Evolutionary conservation across 192 early-diverging fungal genomes (phyloP).

Genomic region (Thamnidium elegans): DNA sequence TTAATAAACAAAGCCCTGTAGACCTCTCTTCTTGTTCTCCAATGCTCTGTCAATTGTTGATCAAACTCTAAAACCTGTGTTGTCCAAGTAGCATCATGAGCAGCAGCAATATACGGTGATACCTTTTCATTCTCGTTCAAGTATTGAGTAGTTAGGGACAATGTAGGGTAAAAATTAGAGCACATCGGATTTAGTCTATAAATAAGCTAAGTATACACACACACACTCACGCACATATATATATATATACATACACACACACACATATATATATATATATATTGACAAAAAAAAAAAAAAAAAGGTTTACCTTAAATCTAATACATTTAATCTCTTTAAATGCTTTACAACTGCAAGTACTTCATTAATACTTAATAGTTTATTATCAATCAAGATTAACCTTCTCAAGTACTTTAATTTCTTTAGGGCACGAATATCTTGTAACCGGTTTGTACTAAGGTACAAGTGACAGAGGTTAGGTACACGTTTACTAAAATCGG

Average conservation of each 20-base stretch:
- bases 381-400: constrained; percentile 45
- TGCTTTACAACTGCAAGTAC: background rate
- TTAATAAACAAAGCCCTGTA: constrained; percentile 24
- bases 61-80: constrained; percentile 1
- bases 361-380: constrained; percentile 36
- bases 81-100: constrained; percentile 15
- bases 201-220: background rate
- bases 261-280: background rate
- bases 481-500: constrained; percentile 36
- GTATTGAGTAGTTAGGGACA: background rate
- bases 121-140: background rate
- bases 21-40: constrained; percentile 3
- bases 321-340: constrained; percentile 13
- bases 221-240: background rate
- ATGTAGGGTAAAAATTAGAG: constrained; percentile 1
- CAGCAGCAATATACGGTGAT: constrained; percentile 8
- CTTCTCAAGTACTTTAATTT: constrained; percentile 37
- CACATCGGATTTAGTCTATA: constrained; percentile 18
- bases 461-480: constrained; percentile 42
- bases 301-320: constrained; percentile 33
- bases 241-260: background rate
- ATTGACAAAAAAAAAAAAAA: no score
- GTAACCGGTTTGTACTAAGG: constrained; percentile 41
- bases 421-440: constrained; percentile 35
- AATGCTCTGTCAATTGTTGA: constrained; percentile 3